Evolutionary conservation across 2,329 filamentous ascomycete genomes (phyloP).

Genomic region (Colletotrichum filicis): DNA sequence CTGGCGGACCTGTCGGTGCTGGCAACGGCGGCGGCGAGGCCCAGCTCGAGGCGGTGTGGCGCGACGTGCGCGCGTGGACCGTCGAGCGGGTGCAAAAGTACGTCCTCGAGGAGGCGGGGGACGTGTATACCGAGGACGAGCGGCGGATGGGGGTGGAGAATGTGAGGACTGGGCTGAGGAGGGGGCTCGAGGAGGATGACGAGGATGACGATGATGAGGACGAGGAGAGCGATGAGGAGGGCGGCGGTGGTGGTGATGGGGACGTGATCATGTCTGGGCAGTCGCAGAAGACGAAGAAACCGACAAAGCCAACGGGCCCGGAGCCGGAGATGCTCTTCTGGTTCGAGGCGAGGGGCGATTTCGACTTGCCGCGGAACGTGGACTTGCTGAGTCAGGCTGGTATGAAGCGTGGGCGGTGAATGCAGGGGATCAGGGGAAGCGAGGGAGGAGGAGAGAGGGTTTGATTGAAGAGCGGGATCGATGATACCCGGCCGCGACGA

Average conservation of each 20-base stretch:
- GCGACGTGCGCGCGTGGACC: conserved; percentile 54
- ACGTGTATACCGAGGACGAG: conserved; percentile 79
- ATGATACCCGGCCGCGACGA: conserved; percentile 35
- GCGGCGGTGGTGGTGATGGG: conserved; percentile 48
- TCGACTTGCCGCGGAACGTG: conserved; percentile 56
- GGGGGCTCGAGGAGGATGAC: conserved; percentile 61
- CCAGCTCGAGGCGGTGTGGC: conserved; percentile 67
- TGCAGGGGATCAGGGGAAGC: conserved; percentile 9
- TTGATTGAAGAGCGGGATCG: no score
- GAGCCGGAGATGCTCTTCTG: conserved; percentile 61
- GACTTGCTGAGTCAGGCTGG: conserved; percentile 52
- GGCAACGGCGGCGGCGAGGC: conserved; percentile 50
- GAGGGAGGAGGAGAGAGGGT: neutral
- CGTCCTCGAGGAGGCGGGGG: conserved; percentile 57
- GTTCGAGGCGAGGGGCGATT: conserved; percentile 57
- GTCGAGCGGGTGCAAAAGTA: conserved; percentile 53
- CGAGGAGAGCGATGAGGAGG: conserved; percentile 66
- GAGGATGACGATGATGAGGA: conserved; percentile 63
- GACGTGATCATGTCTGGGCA: conserved; percentile 50
- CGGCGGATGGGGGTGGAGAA: conserved; percentile 72
- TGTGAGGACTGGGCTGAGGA: conserved; percentile 76
- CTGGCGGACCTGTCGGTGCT: no score
- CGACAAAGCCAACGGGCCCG: conserved; percentile 43
- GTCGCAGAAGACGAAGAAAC: conserved; percentile 40
- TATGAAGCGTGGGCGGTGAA: conserved; percentile 24